phyloP scores from a whole-genome alignment of 176 grass and related monocot genomes.

The Zoysia pacifica region DNA sequence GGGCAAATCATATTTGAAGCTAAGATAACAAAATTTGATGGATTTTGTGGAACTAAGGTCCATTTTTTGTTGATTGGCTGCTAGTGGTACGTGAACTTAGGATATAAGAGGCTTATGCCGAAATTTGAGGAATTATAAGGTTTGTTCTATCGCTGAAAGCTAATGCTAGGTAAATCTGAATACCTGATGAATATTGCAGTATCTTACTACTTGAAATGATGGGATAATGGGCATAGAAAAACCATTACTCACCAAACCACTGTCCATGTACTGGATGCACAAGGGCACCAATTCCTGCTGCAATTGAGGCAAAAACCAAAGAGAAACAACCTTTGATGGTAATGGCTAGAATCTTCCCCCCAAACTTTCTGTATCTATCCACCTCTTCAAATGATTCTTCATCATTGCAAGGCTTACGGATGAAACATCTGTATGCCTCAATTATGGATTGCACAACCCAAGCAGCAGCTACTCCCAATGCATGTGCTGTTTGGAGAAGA shows the following conservation, averaged over 20 bases:
- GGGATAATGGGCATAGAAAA: slow-evolving; percentile 16
- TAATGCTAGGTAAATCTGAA: too few species aligned
- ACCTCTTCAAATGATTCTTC: slow-evolving; percentile 46
- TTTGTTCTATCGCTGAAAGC: not conserved
- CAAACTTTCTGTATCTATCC: slow-evolving; percentile 63
- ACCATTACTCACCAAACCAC: slow-evolving; percentile 73
- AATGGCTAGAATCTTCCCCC: slow-evolving; percentile 63
- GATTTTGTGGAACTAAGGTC: not conserved
- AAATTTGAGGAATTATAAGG: not conserved
- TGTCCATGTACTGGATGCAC: slow-evolving; percentile 84
- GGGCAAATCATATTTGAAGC: not conserved
- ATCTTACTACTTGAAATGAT: slow-evolving; percentile 12
- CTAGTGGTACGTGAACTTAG: not conserved
- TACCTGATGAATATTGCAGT: not conserved
- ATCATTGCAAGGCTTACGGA: slow-evolving; percentile 49
- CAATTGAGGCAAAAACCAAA: slow-evolving; percentile 85
- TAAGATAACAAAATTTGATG: not conserved
- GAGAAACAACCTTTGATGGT: slow-evolving; percentile 86
- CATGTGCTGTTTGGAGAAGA: slow-evolving; percentile 66
- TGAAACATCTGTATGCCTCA: slow-evolving; percentile 78
- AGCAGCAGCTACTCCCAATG: slow-evolving; percentile 80
- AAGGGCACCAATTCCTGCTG: slow-evolving; percentile 80
- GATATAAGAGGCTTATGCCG: not conserved
- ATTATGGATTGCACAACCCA: slow-evolving; percentile 86
- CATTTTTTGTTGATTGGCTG: not conserved